phyloP scores from a whole-genome alignment of 306 rosid genomes.

The Malus sylvestris region DNA sequence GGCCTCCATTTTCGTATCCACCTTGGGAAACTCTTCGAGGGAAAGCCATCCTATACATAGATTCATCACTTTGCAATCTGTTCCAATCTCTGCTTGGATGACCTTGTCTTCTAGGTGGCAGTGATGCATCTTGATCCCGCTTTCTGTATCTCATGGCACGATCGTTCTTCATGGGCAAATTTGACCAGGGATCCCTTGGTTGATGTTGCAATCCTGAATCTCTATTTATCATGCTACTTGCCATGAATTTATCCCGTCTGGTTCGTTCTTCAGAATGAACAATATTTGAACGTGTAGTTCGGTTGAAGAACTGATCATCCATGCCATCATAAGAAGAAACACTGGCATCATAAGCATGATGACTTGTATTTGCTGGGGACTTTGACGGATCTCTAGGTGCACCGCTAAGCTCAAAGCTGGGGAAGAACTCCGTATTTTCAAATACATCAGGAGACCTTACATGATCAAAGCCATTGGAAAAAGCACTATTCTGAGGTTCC shows the following conservation, averaged over 20 bases:
- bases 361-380: constrained; percentile 35
- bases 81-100: constrained; percentile 22
- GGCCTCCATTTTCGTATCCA: constrained; percentile 35
- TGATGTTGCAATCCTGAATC: constrained; percentile 29
- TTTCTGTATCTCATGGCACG: constrained; percentile 25
- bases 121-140: constrained; percentile 31
- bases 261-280: constrained; percentile 35
- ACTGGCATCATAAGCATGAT: constrained; percentile 61
- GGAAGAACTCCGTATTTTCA: constrained; percentile 28
- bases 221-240: constrained; percentile 14
- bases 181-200: constrained; percentile 21
- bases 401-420: constrained; percentile 34
- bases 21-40: constrained; percentile 22
- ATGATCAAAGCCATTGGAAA: constrained; percentile 15
- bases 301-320: constrained; percentile 37
- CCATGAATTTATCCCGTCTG: constrained; percentile 36
- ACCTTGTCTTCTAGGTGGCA: constrained; percentile 33
- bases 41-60: constrained; percentile 34
- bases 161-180: constrained; percentile 29
- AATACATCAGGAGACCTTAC: constrained; percentile 25
- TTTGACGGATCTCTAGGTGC: constrained; percentile 24
- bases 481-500: constrained; percentile 22
- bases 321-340: constrained; percentile 61
- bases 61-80: constrained; percentile 36
- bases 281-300: constrained; percentile 14